phyloP scores from a whole-genome alignment of 1,284 basidiomycete genomes.

The Phylloboletellus chloephorus region DNA sequence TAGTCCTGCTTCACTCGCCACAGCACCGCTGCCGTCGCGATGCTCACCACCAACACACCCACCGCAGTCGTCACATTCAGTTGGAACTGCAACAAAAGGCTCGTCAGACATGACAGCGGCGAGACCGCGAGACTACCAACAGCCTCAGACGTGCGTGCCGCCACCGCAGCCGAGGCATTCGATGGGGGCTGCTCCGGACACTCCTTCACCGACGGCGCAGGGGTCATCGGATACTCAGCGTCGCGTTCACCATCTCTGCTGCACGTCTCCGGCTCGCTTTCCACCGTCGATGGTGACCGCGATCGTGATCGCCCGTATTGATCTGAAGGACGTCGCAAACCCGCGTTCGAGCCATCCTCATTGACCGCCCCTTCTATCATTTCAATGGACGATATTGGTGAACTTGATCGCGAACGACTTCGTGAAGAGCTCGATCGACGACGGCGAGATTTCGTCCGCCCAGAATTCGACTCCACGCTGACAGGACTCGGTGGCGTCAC shows the following conservation, averaged over 20 bases:
- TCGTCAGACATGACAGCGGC: conserved; percentile 17
- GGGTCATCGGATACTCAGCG: conserved; percentile 40
- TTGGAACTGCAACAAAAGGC: conserved; percentile 24
- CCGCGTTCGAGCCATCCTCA: conserved; percentile 14
- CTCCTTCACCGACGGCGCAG: conserved; percentile 41
- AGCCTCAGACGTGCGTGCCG: conserved; percentile 21
- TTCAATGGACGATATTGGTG: conserved; percentile 34
- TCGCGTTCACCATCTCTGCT: conserved; percentile 17
- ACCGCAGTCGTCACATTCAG: conserved; percentile 41
- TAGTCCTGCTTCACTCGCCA: conserved; percentile 57
- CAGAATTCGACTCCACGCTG: conserved; percentile 59
- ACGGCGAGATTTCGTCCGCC: conserved; percentile 32
- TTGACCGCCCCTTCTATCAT: conserved; percentile 28
- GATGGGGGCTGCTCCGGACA: conserved; percentile 26
- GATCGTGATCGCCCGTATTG: conserved; percentile 32
- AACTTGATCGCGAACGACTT: conserved; percentile 30
- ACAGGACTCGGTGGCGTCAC: conserved; percentile 71
- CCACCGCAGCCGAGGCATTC: conserved; percentile 12
- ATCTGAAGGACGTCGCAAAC: conserved; percentile 29
- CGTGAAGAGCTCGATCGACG: conserved; percentile 31
- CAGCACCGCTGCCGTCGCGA: conserved; percentile 62
- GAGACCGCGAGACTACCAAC: conserved; percentile 28
- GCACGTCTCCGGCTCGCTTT: conserved; percentile 37
- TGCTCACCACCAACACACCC: conserved; percentile 54
- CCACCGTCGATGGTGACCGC: conserved; percentile 36